Evolutionary conservation across 768 basidiomycete genomes (phyloP), one percentile per base, ranked within the genome.

Genomic region (Calocybe cyanea): DNA sequence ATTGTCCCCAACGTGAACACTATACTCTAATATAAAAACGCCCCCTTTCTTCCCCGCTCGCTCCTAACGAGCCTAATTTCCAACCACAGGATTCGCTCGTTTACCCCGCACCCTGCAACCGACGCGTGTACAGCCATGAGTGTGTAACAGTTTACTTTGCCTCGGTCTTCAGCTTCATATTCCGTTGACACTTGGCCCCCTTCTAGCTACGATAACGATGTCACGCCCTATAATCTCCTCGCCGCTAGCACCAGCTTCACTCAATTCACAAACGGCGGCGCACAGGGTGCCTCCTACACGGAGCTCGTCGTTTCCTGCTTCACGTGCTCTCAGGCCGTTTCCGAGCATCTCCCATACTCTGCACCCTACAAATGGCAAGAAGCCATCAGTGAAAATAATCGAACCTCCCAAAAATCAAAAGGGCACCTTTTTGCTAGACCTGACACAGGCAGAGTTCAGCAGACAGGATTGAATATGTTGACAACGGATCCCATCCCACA

Each of bases 391-490:
- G 14, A 92, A 92, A 59, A 71, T 91, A 59, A 90, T 92, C 47
- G 77, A 88, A 61, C 85, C 87, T 8, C 87, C 90, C 20, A 73
- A 80, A 57, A 81, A 85, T 61, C 80, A 79, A 64, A 76, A 78
- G 61, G 71, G 72, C 38, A 79, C 77, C 31, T 92, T 90, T 56
- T 71, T 85, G 50, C 79, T 92, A 42, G 77, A 91, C 64, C 74
- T 92, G 46, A 90, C 89, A 0, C 89, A 89, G 61, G 87, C 80
- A 7, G 89, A 92, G 62, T 75, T 92, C 62, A 77, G 86, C 63
- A 72, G 87, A 57, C 83, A 82, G 64, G 70, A 68, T 37, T 69
- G 50, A 56, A 38, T 20, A 38, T 24, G n/a, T 9, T 7, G 38
- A 19, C 9, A n/a, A n/a, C n/a, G n/a, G 24, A 36, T 10, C 6